Evolutionary conservation across 306 rosid species (phyloP).

Genomic region (Crotalaria pallida): DNA sequence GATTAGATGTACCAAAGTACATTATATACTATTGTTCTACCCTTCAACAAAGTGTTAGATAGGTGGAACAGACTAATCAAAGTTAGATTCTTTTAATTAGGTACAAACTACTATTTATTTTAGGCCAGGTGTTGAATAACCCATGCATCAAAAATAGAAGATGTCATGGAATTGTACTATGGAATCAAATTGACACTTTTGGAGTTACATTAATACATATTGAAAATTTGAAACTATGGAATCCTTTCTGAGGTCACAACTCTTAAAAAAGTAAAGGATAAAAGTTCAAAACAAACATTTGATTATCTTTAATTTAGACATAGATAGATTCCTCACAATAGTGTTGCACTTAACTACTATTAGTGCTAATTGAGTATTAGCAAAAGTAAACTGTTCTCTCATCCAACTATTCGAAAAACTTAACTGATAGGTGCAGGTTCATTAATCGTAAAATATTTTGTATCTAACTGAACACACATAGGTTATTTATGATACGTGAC

Average conservation of each 20-base stretch:
- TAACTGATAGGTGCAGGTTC: neutral
- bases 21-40: conserved; percentile 7
- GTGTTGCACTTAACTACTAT: conserved; percentile 21
- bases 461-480: neutral
- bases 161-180: neutral
- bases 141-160: conserved; percentile 7
- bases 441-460: neutral
- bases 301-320: conserved; percentile 19
- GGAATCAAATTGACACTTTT: conserved; percentile 7
- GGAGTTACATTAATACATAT: conserved; percentile 2
- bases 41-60: conserved; percentile 24
- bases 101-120: neutral
- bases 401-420: conserved; percentile 8
- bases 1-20: conserved; percentile 4
- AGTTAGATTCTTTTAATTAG: conserved; percentile 14
- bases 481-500: neutral
- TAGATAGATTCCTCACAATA: conserved; percentile 30
- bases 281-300: conserved; percentile 7
- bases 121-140: conserved; percentile 32
- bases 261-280: neutral
- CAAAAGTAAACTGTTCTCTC: conserved; percentile 19
- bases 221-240: no score
- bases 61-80: conserved; percentile 28
- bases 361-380: neutral
- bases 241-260: conserved; percentile 26